Evolutionary conservation across 106 monocot genomes (phyloP), one percentile per base, ranked within the genome.

Genomic region (Dioscorea alata): DNA sequence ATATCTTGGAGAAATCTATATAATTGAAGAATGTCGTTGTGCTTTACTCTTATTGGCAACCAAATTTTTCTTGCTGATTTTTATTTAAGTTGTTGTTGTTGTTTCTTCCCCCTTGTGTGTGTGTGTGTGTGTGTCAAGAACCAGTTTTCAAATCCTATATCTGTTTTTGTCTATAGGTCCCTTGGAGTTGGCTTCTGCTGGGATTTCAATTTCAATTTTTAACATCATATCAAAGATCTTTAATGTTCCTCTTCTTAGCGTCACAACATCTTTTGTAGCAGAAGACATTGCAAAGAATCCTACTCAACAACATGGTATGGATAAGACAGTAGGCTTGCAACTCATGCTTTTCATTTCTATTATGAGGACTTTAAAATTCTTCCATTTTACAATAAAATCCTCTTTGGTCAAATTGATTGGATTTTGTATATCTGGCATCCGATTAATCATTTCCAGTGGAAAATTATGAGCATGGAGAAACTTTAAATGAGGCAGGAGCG

Each of bases 191-290:
- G 99, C 90, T 50, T 89, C 99, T 63, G 78, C 92, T 85, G 99
- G 93, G 13, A 74, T 93, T 73, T 90, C 93, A 12, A 78, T 99
- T 15, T 87, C 93, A 15, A 81, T 99, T 32, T 99, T 93, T 63
- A 99, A 99, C 67, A 93, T 99, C 60, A 75, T 90, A 77, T 99
- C 99, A 67, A 99, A 99, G 76, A 78, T 99, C 21, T 99, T 99
- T 69, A 99, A 99, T 70, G 63, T 99, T 73, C 99, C 99, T 56
- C 82, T 99, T 20, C 75, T 99, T 63, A 99, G 86, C 65, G 81
- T 93, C 35, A 93, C 99, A 74, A 99, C 99, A 71, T 99, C 99
- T 69, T 99, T 90, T 82, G 99, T 99, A 13, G 93, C 99, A 48
- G 93, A 99, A 85, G 99, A 99, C 32, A 81, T 93, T 60, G 90